A percentile compares a stretch with the other conserved stretches of the same genome.
Conservation (phyloP, 1,284 basidiomycete genomes). For the Cryptococcus sp. region DNA sequence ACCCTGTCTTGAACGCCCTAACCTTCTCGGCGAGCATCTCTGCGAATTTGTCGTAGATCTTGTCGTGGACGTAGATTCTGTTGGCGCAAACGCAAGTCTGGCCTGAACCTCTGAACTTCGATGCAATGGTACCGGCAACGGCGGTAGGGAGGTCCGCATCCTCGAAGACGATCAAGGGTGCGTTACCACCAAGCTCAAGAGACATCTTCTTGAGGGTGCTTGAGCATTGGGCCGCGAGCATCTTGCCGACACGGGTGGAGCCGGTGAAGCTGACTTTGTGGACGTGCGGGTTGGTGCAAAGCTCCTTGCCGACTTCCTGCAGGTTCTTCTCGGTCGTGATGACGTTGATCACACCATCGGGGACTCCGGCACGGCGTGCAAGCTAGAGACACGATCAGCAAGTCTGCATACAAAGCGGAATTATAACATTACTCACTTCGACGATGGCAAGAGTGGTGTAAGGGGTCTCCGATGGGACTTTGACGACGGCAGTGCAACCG, state of each 20-base stretch:
- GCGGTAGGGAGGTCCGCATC: constrained; percentile 94
- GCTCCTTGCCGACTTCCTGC: constrained; percentile 47
- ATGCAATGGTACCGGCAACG: constrained; percentile 82
- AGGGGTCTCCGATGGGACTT: constrained; percentile 94
- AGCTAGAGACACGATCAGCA: constrained; percentile 55
- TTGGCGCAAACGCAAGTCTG: constrained; percentile 68
- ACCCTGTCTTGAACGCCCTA: constrained; percentile 84
- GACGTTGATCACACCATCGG: constrained; percentile 92
- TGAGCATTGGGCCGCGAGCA: constrained; percentile 79
- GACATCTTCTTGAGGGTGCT: constrained; percentile 90
- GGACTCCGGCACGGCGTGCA: constrained; percentile 81
- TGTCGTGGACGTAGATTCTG: constrained; percentile 50
- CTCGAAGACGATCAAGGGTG: constrained; percentile 71
- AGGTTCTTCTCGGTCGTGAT: constrained; percentile 62
- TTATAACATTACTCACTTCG: constrained; percentile 29
- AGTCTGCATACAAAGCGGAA: neutral
- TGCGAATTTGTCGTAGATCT: constrained; percentile 52
- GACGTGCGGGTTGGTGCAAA: constrained; percentile 46
- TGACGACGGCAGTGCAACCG: constrained; percentile 93
- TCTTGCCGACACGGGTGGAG: constrained; percentile 86
- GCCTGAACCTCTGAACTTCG: constrained; percentile 90
- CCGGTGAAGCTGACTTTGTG: constrained; percentile 89
- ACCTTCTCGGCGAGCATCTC: constrained; percentile 59
- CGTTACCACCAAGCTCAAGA: constrained; percentile 61
- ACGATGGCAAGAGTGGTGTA: constrained; percentile 79